These are phyloP conservation scores for Thymus quinquecostatus DNA, from an alignment of 257 asterid genomes.

Conservation along the genomic window DNA sequence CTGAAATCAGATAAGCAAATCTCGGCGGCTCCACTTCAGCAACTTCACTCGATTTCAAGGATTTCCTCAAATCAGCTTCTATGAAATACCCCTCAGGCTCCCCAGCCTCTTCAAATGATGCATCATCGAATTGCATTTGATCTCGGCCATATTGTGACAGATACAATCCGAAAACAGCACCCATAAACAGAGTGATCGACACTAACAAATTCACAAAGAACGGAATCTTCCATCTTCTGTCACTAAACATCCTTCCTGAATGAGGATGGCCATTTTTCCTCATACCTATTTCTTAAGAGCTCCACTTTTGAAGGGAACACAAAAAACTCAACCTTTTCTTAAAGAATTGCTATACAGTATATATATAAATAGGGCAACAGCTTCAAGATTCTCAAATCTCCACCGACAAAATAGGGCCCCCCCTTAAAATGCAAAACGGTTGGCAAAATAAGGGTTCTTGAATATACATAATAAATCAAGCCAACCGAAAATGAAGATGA, in stretches of 20 bases:
- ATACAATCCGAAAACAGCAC: conserved; percentile 57
- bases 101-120: conserved; percentile 45
- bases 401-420: conserved; percentile 42
- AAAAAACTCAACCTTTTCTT: conserved; percentile 2
- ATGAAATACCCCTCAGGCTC: conserved; percentile 56
- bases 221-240: conserved; percentile 86
- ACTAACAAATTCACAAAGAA: conserved; percentile 74
- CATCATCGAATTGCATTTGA: conserved; percentile 43
- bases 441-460: conserved; percentile 23
- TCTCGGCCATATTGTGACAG: conserved; percentile 54
- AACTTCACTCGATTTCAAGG: conserved; percentile 39
- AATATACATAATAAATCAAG: conserved; percentile 40
- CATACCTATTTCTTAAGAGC: conserved; percentile 37
- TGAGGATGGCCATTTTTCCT: conserved; percentile 63
- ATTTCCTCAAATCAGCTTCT: conserved; percentile 69
- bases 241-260: conserved; percentile 71
- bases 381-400: conserved; percentile 26
- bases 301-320: neutral
- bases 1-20: conserved; percentile 93
- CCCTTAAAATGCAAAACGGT: conserved; percentile 28
- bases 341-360: conserved; percentile 8
- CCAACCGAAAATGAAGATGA: conserved; percentile 3
- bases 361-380: conserved; percentile 10
- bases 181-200: conserved; percentile 62
- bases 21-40: conserved; percentile 70